Percentiles rank a stretch among this genome's conserved stretches.
Evolutionary conservation across 2,329 filamentous ascomycete species (phyloP).

Genomic region (Neoascochyta sp.): DNA sequence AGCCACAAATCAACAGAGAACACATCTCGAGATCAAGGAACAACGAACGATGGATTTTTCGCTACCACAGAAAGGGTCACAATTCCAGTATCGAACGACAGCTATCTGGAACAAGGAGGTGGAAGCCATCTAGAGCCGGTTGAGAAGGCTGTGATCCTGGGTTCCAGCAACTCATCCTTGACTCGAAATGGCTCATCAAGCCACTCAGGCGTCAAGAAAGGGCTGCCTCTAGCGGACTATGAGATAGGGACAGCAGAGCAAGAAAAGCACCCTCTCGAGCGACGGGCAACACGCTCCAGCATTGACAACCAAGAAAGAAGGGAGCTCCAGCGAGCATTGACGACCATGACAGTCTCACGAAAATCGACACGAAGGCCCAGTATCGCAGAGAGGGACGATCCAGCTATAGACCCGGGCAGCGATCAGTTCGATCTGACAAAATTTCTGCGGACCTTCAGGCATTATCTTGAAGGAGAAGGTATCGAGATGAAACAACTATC

Average conservation of each 20-base stretch:
- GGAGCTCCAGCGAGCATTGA: slow-evolving; percentile 25
- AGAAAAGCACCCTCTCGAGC: slow-evolving; percentile 10
- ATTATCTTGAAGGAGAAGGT: slow-evolving; percentile 54
- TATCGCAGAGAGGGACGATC: slow-evolving; percentile 39
- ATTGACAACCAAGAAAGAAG: slow-evolving; percentile 24
- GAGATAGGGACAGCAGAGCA: slow-evolving; percentile 5
- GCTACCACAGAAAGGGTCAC: slow-evolving; percentile 1
- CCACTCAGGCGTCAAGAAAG: slow-evolving; percentile 5
- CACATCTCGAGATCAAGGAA: too few species aligned
- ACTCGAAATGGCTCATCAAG: slow-evolving; percentile 14
- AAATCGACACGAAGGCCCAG: slow-evolving; percentile 17
- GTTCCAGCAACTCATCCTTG: slow-evolving; percentile 19
- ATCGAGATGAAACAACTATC: slow-evolving; percentile 55
- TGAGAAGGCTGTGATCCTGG: slow-evolving; percentile 9
- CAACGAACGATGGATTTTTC: slow-evolving; percentile 5
- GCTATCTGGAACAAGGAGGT: slow-evolving; percentile 5
- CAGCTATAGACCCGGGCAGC: slow-evolving; percentile 51
- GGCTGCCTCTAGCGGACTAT: slow-evolving; percentile 4
- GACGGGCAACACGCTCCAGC: slow-evolving; percentile 13
- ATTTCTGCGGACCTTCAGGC: slow-evolving; percentile 50
- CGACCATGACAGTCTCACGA: slow-evolving; percentile 19
- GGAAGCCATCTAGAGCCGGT: slow-evolving; percentile 12
- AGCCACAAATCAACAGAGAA: too few species aligned
- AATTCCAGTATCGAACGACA: neutral
- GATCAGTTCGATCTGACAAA: slow-evolving; percentile 54